Evolutionary conservation across 345 rosid species (phyloP), one percentile per base, ranked within the genome.

Genomic region (Corchorus capsularis): DNA sequence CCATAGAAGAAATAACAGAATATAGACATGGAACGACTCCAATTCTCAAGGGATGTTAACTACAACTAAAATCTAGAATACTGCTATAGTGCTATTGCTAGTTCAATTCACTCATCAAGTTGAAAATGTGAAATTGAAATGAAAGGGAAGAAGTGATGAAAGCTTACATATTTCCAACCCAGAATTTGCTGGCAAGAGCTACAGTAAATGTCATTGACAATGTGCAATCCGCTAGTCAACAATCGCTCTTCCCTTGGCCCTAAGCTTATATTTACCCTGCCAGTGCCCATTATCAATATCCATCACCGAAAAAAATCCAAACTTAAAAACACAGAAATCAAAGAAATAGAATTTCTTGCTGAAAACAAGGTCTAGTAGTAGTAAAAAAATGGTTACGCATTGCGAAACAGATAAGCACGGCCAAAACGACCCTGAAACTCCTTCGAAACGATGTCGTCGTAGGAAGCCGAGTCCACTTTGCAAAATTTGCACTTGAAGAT

Each of bases 111-210:
- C 43, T 39, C 5, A 6, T 56, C 32, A 19, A 56, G 12, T 19
- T 56, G 12, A 56, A 56, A 20, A 0, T 20, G 20, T 19, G 32
- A 56, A 56, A 19, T 20, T 20, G 20, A 60, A 60, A 60, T 12
- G 17, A 60, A 27, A 60, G 27, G 1, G 60, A 54, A 54, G n/a
- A n/a, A 54, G 15, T 10, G 4, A 1, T 39, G 16, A 19, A 37
- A 63, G 67, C 88, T 79, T 75, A 81, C 86, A 75, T 85, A 83
- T 85, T 72, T 81, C 86, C 88, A 85, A 35, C 88, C 86, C 22
- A 85, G 54, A 11, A 85, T 59, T 64, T 83, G 83, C 37, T 76
- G 88, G 79, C 84, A 85, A 63, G 86, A 85, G 81, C 88, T 81
- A 74, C 88, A 85, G 19, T 74, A 83, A 69, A 85, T 79, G 71